A percentile compares a stretch with the other conserved stretches of the same genome.
Conservation (phyloP, 495 filamentous ascomycete species). For the Neurospora hispaniola region DNA sequence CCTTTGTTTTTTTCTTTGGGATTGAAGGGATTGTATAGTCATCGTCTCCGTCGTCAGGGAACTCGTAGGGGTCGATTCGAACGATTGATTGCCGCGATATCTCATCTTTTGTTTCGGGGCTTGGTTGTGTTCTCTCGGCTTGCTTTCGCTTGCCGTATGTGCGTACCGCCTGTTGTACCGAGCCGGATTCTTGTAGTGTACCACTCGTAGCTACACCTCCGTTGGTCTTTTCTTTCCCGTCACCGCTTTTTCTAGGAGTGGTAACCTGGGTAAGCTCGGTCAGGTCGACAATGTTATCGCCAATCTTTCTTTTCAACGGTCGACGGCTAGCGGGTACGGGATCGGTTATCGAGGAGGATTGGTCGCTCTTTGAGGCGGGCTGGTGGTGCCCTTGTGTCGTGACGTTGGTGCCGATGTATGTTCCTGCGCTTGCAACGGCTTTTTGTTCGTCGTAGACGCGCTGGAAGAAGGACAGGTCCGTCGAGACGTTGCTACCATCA, state of each 20-base stretch:
- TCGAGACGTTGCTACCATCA: slow-evolving; percentile 12
- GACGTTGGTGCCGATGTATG: background rate
- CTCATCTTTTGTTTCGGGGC: background rate
- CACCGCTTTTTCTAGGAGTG: slow-evolving; percentile 7
- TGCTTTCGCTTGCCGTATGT: slow-evolving; percentile 12
- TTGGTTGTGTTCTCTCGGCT: background rate
- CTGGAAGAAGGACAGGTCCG: slow-evolving; percentile 19
- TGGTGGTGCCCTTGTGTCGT: background rate
- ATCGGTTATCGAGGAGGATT: slow-evolving; percentile 13
- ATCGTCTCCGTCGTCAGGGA: slow-evolving; percentile 3
- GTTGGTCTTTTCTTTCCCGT: background rate
- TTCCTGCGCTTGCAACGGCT: background rate
- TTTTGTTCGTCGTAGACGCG: slow-evolving; percentile 18
- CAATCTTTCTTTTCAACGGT: background rate
- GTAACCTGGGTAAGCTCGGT: slow-evolving; percentile 15
- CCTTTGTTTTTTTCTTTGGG: slow-evolving; percentile 1
- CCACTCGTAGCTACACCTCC: background rate
- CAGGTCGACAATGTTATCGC: slow-evolving; percentile 2
- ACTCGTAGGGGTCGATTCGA: background rate
- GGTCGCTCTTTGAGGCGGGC: background rate
- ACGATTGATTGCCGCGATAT: background rate
- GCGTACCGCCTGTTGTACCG: slow-evolving; percentile 2
- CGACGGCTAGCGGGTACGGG: slow-evolving; percentile 4
- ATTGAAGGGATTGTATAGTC: slow-evolving; percentile 4
- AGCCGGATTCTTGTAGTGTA: background rate